phyloP scores from a whole-genome alignment of 495 filamentous ascomycete genomes.

The Penicillium angulare region DNA sequence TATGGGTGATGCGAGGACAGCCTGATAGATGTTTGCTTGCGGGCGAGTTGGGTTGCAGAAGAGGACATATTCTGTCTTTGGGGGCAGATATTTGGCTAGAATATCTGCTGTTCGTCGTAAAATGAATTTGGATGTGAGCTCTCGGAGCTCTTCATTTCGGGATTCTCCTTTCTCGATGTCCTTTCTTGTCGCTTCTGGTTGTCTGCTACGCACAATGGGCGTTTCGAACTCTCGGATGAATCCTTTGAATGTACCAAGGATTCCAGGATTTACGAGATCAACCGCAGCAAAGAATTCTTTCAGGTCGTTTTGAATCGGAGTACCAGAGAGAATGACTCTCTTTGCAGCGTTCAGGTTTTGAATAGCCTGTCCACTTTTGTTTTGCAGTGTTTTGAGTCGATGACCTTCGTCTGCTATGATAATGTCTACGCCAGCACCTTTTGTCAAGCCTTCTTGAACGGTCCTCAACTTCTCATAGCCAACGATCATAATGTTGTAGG shows the following conservation, averaged over 20 bases:
- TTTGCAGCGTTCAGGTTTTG: constrained; percentile 65
- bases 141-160: constrained; percentile 64
- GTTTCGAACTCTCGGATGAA: constrained; percentile 74
- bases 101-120: constrained; percentile 76
- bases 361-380: constrained; percentile 76
- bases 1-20: constrained; percentile 65
- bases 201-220: constrained; percentile 69
- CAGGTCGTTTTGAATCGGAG: constrained; percentile 78
- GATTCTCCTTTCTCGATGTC: constrained; percentile 75
- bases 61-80: constrained; percentile 76
- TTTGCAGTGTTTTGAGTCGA: constrained; percentile 76
- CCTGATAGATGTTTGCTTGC: constrained; percentile 69
- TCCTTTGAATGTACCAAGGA: constrained; percentile 63
- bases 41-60: constrained; percentile 69
- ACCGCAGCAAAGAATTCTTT: constrained; percentile 77
- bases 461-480: constrained; percentile 76
- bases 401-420: constrained; percentile 83
- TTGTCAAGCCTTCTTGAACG: constrained; percentile 65
- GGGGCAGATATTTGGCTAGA: constrained; percentile 67
- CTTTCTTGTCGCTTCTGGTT: constrained; percentile 63
- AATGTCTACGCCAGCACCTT: constrained; percentile 66
- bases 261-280: constrained; percentile 76
- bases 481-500: constrained; percentile 78
- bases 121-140: constrained; percentile 70
- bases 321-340: constrained; percentile 71